These are phyloP conservation scores for Crithidia acanthocephali DNA, from an alignment of 208 protist species.

Conservation along the genomic window DNA sequence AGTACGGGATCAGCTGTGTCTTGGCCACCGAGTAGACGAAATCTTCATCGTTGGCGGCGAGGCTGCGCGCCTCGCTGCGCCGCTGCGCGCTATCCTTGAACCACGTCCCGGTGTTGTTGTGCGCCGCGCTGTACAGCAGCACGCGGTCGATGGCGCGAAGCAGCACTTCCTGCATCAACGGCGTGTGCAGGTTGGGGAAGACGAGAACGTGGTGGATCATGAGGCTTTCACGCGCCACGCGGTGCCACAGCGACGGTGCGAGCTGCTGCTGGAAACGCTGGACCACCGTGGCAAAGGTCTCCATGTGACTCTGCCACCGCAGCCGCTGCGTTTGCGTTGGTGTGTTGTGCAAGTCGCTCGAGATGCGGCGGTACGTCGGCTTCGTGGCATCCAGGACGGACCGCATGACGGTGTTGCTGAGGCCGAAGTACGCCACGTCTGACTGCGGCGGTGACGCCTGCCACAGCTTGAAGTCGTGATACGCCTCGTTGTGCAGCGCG, in stretches of 20 bases:
- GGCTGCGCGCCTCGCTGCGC: background rate
- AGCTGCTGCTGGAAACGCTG: constrained; percentile 22
- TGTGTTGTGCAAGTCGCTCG: background rate
- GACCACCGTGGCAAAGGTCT: constrained; percentile 8
- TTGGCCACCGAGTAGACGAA: background rate
- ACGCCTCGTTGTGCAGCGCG: background rate
- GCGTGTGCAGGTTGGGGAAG: background rate
- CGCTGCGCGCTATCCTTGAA: background rate
- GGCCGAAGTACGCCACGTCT: background rate
- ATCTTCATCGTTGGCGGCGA: background rate
- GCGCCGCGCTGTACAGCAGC: constrained; percentile 28
- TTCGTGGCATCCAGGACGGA: background rate
- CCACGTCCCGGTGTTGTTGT: constrained; percentile 36
- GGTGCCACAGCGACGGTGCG: constrained; percentile 30
- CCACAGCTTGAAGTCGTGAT: background rate
- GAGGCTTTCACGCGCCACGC: background rate
- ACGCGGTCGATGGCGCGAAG: constrained; percentile 1
- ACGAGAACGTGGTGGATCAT: background rate
- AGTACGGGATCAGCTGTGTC: constrained; percentile 8
- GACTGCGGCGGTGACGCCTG: background rate
- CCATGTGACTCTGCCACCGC: constrained; percentile 19
- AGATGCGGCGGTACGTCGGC: background rate
- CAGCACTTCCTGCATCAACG: background rate
- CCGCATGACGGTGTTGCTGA: background rate
- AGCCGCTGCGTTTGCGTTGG: background rate